A percentile compares a stretch with the other conserved stretches of the same genome.
Evolutionary conservation across 2,329 filamentous ascomycete genomes (phyloP).

Genomic region (Trichoderma aggressivum): DNA sequence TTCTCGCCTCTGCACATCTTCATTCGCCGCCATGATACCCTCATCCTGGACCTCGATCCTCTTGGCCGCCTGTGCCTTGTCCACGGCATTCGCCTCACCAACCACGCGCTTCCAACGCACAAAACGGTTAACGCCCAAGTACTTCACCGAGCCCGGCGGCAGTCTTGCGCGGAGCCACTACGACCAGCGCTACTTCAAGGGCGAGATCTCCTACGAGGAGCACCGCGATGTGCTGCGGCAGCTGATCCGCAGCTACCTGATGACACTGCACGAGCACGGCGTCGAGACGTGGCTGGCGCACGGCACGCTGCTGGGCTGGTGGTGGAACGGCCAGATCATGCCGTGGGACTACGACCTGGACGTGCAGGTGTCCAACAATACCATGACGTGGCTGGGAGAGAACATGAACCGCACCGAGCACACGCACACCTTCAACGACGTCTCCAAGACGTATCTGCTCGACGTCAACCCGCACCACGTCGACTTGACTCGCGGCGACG

Average conservation of each 20-base stretch:
- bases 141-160: slow-evolving; percentile 63
- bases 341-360: slow-evolving; percentile 86
- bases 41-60: slow-evolving; percentile 14
- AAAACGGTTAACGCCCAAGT: slow-evolving; percentile 42
- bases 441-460: slow-evolving; percentile 59
- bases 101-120: not conserved
- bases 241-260: slow-evolving; percentile 72
- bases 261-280: slow-evolving; percentile 59
- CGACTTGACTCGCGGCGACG: slow-evolving; percentile 60
- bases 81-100: slow-evolving; percentile 1
- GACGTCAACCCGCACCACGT: slow-evolving; percentile 72
- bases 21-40: slow-evolving; percentile 6
- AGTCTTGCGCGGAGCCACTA: slow-evolving; percentile 66
- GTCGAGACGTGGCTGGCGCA: slow-evolving; percentile 86
- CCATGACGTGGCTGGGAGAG: slow-evolving; percentile 62
- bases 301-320: slow-evolving; percentile 81
- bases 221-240: slow-evolving; percentile 64
- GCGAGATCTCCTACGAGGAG: slow-evolving; percentile 61
- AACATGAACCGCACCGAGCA: slow-evolving; percentile 67
- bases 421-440: slow-evolving; percentile 41
- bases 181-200: slow-evolving; percentile 66
- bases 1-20: not conserved
- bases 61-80: not conserved
- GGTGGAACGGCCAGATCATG: slow-evolving; percentile 77
- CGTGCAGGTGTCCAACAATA: slow-evolving; percentile 69